Percentiles rank a stretch among this genome's conserved stretches.
phyloP scores from a whole-genome alignment of 768 basidiomycete genomes.

The Hygrocybe punicea region DNA sequence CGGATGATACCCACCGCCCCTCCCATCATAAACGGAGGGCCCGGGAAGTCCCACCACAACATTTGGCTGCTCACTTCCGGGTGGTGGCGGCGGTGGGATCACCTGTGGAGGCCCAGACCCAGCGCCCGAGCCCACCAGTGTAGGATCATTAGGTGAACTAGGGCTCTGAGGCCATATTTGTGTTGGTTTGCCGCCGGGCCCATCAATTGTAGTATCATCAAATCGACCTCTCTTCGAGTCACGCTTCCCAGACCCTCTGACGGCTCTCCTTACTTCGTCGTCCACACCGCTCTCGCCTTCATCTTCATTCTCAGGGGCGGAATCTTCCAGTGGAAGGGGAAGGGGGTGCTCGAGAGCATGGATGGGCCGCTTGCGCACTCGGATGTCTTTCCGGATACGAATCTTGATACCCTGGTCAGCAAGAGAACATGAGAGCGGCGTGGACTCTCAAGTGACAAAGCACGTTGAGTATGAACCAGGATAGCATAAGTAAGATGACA shows the following conservation, averaged over 20 bases:
- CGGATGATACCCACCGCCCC: conserved; percentile 7
- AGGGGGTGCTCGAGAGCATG: conserved; percentile 37
- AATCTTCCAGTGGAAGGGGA: conserved; percentile 21
- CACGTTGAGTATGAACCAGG: not conserved
- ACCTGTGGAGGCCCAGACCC: conserved; percentile 9
- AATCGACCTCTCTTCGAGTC: conserved; percentile 38
- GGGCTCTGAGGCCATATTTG: conserved; percentile 8
- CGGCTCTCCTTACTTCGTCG: conserved; percentile 3
- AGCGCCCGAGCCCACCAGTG: conserved; percentile 22
- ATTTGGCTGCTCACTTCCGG: conserved; percentile 4
- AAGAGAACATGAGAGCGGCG: conserved; percentile 80
- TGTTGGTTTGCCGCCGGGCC: conserved; percentile 9
- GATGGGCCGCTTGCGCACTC: conserved; percentile 69
- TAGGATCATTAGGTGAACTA: conserved; percentile 29
- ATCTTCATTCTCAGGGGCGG: conserved; percentile 24
- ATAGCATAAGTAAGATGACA: conserved; percentile 1
- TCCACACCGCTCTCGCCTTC: conserved; percentile 17
- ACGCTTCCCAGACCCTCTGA: conserved; percentile 18
- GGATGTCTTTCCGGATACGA: conserved; percentile 87
- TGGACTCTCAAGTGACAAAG: conserved; percentile 59
- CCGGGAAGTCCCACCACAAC: not conserved
- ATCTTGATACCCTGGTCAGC: conserved; percentile 98
- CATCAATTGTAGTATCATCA: conserved; percentile 19
- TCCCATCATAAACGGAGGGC: conserved; percentile 7
- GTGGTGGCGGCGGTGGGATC: conserved; percentile 13